Base-by-base conservation (phyloP, 768 basidiomycete genomes). In the Phylloporus sp. region DNA sequence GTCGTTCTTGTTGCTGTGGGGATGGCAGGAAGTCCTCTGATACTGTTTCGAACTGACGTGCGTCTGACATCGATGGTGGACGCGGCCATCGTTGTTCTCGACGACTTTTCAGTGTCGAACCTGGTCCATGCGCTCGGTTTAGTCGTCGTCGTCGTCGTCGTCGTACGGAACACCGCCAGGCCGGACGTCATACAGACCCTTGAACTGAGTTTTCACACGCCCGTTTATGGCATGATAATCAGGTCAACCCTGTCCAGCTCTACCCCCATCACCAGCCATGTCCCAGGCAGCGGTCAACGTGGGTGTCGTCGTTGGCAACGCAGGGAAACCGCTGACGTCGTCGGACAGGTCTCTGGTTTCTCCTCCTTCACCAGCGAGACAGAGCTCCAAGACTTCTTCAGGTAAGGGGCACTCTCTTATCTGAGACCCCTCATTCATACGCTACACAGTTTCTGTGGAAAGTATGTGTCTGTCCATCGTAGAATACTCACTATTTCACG, bases 311-410 rank as follows among this genome's bases (percentile, higher is more conserved):
- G 27, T 26, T 9, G 39, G 4, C 16, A 18, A 18, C 38, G 28
- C 13, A 41, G 15, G 20, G 16, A n/a, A 8, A 10, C 1, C 4
- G 6, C 49, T 52, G 24, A 52, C 42, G 26, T 44, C 34, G 9
- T 7, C 15, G 24, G 1, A 24, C 55, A 92, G 88, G 91, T 95
- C 45, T 77, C 86, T 18, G 80, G 79, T 44, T 80, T 97, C 63
- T 71, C 87, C 6, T 67, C 84, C 2, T 69, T 72, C 35, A 93
- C 90, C 12, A 82, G 80, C 22, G 73, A 88, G 63, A 65, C 73
- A 18, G 80, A 88, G 52, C 76, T 97, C 49, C 72, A 81, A 57
- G 85, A 93, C 56, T 92, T 88, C 72, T 91, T 93, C 75, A 78
- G 83, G 88, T 89, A 74, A 40, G 82, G 38, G 49, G 16, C 35